Base-by-base conservation (phyloP, 2,329 filamentous ascomycete species). In the Endothia cerciana region DNA sequence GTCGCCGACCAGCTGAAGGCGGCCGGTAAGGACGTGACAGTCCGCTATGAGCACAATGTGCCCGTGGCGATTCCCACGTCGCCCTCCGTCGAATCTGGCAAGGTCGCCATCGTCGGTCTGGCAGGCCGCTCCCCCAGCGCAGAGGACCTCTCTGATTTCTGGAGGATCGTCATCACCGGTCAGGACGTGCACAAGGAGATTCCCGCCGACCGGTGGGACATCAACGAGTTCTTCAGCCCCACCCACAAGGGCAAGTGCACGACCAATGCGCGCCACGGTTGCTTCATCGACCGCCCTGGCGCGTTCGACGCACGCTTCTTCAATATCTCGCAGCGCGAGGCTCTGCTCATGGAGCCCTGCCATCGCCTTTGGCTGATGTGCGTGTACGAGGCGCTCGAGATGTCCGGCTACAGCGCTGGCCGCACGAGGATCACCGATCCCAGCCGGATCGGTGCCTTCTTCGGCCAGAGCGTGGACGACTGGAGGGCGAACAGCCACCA, bases 291-390 rank as follows among this genome's bases (percentile, higher is more conserved):
- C n/a, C 70, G 71, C 38, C 28, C 57, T 33, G 72, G 73, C 36
- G 62, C 65, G 1, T 80, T 80, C 62, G 80, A 82, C 67, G 71
- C 77, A 33, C 68, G 71, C 1, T 82, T 82, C 72, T 82, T 82
- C 73, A 74, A 75, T 38, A 77, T 76, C n/a, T 75, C 69, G 17
- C 69, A 76, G 6, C 73, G 74, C 4, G 78, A 80, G 72, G 73
- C 72, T 19, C 71, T 71, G 15, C 70, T 75, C 5, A 78, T 77
- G 70, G 79, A 81, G 66, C 79, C 79, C 11, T 77, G 80, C 65
- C 77, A 79, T 47, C 73, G 79, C 7, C 65, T 76, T 3, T 60
- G 77, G 4, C 73, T 81, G 6, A 77, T 82, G 68, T 73, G 72
- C 1, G 77, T 79, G 0, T 83, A 81, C 68, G 77, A 83, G 58